phyloP scores from a whole-genome alignment of 768 basidiomycete species.

The Rhizopogon salebrosus region DNA sequence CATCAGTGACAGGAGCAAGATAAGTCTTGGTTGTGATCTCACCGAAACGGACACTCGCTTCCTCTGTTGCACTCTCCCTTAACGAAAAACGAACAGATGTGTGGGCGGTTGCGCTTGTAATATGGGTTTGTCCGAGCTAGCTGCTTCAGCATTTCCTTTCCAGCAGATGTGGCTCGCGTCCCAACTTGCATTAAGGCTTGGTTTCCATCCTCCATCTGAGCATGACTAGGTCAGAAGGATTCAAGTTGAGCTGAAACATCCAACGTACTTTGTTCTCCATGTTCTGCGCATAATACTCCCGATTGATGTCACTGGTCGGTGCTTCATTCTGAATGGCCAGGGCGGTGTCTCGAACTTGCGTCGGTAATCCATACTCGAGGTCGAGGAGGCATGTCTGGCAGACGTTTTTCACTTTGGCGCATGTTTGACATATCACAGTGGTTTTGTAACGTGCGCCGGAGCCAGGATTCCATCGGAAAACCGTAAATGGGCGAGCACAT shows the following conservation, averaged over 20 bases:
- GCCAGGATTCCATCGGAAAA: conserved; percentile 99
- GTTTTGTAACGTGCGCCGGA: conserved; percentile 91
- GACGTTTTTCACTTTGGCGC: conserved; percentile 92
- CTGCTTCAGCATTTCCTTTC: conserved; percentile 95
- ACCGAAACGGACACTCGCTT: conserved; percentile 86
- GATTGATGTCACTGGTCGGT: conserved; percentile 94
- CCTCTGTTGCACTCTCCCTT: conserved; percentile 96
- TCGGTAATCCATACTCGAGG: conserved; percentile 92
- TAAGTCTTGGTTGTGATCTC: conserved; percentile 12
- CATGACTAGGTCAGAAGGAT: background rate
- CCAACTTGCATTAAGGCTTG: conserved; percentile 55
- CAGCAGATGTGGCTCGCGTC: conserved; percentile 66
- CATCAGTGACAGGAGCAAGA: background rate
- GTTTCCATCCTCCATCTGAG: conserved; percentile 60
- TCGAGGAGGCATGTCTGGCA: conserved; percentile 98
- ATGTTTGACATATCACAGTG: conserved; percentile 95
- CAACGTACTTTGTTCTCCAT: conserved; percentile 72
- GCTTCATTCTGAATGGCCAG: conserved; percentile 81
- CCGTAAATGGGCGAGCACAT: conserved; percentile 92
- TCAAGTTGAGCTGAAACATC: background rate
- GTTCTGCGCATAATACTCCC: conserved; percentile 92
- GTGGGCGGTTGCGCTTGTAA: conserved; percentile 94
- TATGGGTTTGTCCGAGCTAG: conserved; percentile 94
- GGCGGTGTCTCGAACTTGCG: conserved; percentile 96
- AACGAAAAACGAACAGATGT: conserved; percentile 90